Evolutionary conservation across 176 grass and related monocot species (phyloP), one percentile per base, ranked within the genome.

Genomic region (Tuctoria greenei): DNA sequence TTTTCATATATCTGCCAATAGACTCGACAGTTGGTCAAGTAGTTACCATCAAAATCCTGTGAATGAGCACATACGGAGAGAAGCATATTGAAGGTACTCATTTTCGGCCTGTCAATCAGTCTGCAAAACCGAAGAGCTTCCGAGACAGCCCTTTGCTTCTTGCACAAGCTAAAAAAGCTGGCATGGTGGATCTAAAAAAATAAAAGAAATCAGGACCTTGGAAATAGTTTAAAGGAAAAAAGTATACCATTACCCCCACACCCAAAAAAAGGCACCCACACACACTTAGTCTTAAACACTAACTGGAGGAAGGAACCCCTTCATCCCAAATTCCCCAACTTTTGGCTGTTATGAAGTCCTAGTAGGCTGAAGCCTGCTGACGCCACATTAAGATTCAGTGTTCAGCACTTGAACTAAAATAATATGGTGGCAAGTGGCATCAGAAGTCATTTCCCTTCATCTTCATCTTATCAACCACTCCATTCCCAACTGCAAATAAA

Each of bases 51-150:
- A 88, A 88, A 97, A 81, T 93, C 88, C 85, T 93, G 88, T 41
- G 95, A 93, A 81, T 67, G 91, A 46, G 95, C 91, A 72, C 95
- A 97, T 51, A 97, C 95, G 26, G 95, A 97, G 71, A 97, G 86
- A 84, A 97, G 91, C 91, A 90, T 97, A 88, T 97, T 97, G 84
- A 93, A 97, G 44, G 95, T 97, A 83, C 91, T 97, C 89, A 97
- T 93, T 76, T 73, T 90, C 8, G 95, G 95, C 72, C 83, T 82
- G 72, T 65, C 61, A 69, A 97, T 93, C 77, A 97, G 88, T 75
- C 73, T 90, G 80, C 78, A 79, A 78, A 97, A 97, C 61, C 58
- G 86, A 86, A 97, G 73, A 79, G 95, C 95, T 79, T 93, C 91
- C 74, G 79, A 62, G 61, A 92, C 84, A 76, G 84, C 69, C 63